phyloP scores from a whole-genome alignment of 768 basidiomycete genomes.

The Pleurotus ostreatus region DNA sequence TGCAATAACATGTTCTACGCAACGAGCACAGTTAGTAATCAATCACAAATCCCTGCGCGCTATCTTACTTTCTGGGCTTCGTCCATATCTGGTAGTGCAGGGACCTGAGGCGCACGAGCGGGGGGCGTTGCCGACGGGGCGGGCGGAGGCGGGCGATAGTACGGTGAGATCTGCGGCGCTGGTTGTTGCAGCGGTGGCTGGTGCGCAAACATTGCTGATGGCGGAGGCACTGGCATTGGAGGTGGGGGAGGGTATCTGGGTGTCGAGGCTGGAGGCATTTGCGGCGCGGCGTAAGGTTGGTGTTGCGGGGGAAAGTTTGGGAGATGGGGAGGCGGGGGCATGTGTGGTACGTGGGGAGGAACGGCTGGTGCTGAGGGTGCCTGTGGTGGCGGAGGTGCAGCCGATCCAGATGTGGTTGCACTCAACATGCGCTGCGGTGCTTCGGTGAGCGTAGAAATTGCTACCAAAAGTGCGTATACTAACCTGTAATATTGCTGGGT shows the following conservation, averaged over 20 bases:
- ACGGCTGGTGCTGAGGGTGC: slow-evolving; percentile 16
- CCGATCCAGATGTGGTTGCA: slow-evolving; percentile 24
- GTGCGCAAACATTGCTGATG: slow-evolving; percentile 26
- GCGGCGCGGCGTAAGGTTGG: slow-evolving; percentile 25
- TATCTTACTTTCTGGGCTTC: slow-evolving; percentile 44
- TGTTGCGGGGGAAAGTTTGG: slow-evolving; percentile 27
- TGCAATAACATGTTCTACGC: slow-evolving; percentile 78
- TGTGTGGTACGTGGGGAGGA: slow-evolving; percentile 44
- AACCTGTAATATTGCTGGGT: slow-evolving; percentile 70
- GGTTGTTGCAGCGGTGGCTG: slow-evolving; percentile 22
- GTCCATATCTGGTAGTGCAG: slow-evolving; percentile 38
- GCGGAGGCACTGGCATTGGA: slow-evolving; percentile 27
- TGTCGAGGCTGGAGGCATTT: slow-evolving; percentile 24
- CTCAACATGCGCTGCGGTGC: slow-evolving; percentile 43
- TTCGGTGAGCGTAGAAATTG: neutral
- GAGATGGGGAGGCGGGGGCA: slow-evolving; percentile 30
- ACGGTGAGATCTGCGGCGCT: slow-evolving; percentile 22
- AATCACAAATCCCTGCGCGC: neutral
- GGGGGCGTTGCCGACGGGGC: slow-evolving; percentile 24
- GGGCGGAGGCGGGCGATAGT: slow-evolving; percentile 23
- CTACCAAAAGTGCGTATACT: no score
- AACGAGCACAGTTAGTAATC: slow-evolving; percentile 12
- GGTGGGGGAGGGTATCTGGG: slow-evolving; percentile 19
- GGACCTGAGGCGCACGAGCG: slow-evolving; percentile 25
- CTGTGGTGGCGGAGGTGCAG: slow-evolving; percentile 13